Conservation (phyloP, 2,329 filamentous ascomycete genomes). For the Aspergillus fijiensis region DNA sequence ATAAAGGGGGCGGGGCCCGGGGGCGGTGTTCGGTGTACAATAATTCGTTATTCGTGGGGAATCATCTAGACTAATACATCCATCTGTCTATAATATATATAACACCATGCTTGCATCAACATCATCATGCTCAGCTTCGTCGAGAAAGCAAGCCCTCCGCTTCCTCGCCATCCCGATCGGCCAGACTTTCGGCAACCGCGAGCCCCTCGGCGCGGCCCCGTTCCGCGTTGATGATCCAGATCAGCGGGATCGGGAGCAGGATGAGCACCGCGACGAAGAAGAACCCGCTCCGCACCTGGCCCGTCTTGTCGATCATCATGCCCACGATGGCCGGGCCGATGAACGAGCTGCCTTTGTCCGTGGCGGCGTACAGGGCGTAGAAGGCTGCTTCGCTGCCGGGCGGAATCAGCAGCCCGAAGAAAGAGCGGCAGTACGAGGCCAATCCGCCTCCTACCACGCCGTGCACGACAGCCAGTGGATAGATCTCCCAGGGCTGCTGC, state of each 20-base stretch:
- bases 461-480: slow-evolving; percentile 79
- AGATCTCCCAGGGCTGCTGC: slow-evolving; percentile 91
- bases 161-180: slow-evolving; percentile 23
- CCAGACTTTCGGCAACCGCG: slow-evolving; percentile 31
- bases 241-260: slow-evolving; percentile 73
- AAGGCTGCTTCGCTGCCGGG: slow-evolving; percentile 89
- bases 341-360: slow-evolving; percentile 86
- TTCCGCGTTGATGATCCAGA: slow-evolving; percentile 65
- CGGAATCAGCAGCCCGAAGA: slow-evolving; percentile 86
- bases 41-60: neutral
- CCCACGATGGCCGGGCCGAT: slow-evolving; percentile 90
- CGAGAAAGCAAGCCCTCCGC: slow-evolving; percentile 30
- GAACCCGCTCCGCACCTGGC: slow-evolving; percentile 76
- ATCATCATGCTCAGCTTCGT: neutral
- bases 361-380: slow-evolving; percentile 90
- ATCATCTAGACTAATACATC: neutral
- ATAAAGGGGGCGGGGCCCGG: neutral
- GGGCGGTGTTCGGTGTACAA: neutral
- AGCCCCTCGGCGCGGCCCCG: slow-evolving; percentile 35
- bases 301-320: slow-evolving; percentile 75
- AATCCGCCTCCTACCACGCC: slow-evolving; percentile 84
- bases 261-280: slow-evolving; percentile 85
- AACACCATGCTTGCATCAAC: neutral
- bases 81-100: neutral
- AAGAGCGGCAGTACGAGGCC: slow-evolving; percentile 78